Conservation (phyloP, 177 flowering plant genomes). For the Vitis hybrid region DNA sequence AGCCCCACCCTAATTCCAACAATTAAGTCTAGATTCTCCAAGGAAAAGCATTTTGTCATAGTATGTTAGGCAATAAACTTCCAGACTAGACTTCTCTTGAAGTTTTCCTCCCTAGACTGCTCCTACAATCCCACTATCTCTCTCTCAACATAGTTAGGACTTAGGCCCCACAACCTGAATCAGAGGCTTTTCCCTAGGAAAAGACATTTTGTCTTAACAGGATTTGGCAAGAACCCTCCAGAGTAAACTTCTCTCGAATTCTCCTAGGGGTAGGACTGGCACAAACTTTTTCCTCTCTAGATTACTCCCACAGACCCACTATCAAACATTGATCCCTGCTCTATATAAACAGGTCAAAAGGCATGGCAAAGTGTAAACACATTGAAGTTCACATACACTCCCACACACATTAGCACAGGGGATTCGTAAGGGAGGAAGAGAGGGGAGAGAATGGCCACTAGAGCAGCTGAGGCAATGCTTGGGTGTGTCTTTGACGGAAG, state of each 20-base stretch:
- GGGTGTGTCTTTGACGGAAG: constrained; percentile 23
- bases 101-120: too few species aligned
- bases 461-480: constrained; percentile 18
- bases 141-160: too few species aligned
- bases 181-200: not conserved
- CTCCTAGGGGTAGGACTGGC: not conserved
- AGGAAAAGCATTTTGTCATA: too few species aligned
- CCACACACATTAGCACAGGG: not conserved
- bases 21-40: too few species aligned
- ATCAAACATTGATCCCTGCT: not conserved
- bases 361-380: not conserved
- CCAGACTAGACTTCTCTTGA: too few species aligned
- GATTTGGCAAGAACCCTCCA: not conserved
- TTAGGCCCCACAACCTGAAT: too few species aligned
- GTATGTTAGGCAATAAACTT: too few species aligned
- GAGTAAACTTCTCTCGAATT: not conserved
- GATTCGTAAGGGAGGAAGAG: not conserved
- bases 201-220: constrained; percentile 3
- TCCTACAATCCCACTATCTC: too few species aligned
- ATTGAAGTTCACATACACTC: not conserved
- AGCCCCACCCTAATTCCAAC: too few species aligned
- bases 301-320: too few species aligned
- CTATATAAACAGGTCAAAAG: constrained; percentile 10
- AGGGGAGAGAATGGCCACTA: constrained; percentile 18
- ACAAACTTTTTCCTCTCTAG: not conserved